Evolutionary conservation across 768 basidiomycete genomes (phyloP), one percentile per base, ranked within the genome.

Genomic region (Termitomyces sp.): DNA sequence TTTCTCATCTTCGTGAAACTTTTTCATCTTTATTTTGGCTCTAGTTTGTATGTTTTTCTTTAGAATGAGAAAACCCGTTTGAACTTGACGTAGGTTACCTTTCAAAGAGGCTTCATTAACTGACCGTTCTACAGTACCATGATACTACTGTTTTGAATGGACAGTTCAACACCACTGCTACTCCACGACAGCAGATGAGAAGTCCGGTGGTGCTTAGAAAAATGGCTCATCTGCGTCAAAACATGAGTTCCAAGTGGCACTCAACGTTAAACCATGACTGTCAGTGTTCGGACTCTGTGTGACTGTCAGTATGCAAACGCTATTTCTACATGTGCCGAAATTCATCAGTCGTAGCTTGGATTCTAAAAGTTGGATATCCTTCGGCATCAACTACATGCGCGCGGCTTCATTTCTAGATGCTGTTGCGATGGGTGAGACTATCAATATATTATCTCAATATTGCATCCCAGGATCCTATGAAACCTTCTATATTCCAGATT

Each of bases 401-500:
- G n/a, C n/a, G n/a, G n/a, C n/a, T n/a, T n/a, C n/a, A n/a, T n/a
- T n/a, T n/a, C n/a, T n/a, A n/a, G n/a, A n/a, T 5, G 31, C 11
- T 19, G 9, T 17, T 25, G 34, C 25, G 10, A 51, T 51, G 50
- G n/a, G 6, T n/a, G 49, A 45, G 8, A 34, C 48, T 23, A 51
- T 59, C 21, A 66, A 69, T 42, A 42, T 72, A 46, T n/a, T n/a
- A n/a, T 64, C 65, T 25, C 62, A 59, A 17, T 64, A 73, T 65
- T 71, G 67, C 47, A 63, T 80, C 49, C 65, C 68, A 16, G 76
- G 75, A 31, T 57, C 56, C 17, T 65, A 72, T 44, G 76, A 78
- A 54, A 75, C 76, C 3, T 84, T 82, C 65, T 94, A 95, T 71
- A 76, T 94, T 19, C 89, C 90, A 5, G 76, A 92, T 60, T 95